Conservation (phyloP, 257 asterid species). For the Solanum sparsipilum region DNA sequence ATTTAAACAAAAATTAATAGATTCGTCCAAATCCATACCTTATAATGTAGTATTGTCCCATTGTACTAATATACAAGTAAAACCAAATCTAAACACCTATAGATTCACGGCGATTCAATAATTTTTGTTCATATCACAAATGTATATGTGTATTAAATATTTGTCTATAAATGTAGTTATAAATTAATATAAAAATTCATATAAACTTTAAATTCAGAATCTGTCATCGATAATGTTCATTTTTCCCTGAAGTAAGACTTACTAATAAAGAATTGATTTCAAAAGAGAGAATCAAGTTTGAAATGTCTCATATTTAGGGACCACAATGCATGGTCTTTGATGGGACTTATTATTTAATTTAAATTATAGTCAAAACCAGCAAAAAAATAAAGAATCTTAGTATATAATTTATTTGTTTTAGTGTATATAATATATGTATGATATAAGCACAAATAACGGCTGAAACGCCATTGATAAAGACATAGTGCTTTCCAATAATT, state of each 20-base stretch:
- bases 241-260: background rate
- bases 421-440: background rate
- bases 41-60: background rate
- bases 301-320: background rate
- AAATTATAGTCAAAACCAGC: background rate
- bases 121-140: no score
- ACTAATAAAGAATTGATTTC: background rate
- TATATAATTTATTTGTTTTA: background rate
- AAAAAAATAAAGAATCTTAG: background rate
- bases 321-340: background rate
- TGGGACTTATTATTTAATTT: background rate
- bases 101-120: background rate
- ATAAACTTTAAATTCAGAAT: background rate
- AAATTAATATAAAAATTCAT: background rate
- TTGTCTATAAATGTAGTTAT: no score
- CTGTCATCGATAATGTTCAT: background rate
- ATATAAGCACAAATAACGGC: background rate
- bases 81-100: background rate
- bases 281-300: background rate
- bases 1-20: background rate
- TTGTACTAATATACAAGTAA: background rate
- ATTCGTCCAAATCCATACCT: background rate
- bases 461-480: background rate
- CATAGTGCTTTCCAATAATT: background rate
- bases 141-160: no score